Evolutionary conservation across 148 eudicot genomes (phyloP).

Genomic region (Fallopia convolvulus): DNA sequence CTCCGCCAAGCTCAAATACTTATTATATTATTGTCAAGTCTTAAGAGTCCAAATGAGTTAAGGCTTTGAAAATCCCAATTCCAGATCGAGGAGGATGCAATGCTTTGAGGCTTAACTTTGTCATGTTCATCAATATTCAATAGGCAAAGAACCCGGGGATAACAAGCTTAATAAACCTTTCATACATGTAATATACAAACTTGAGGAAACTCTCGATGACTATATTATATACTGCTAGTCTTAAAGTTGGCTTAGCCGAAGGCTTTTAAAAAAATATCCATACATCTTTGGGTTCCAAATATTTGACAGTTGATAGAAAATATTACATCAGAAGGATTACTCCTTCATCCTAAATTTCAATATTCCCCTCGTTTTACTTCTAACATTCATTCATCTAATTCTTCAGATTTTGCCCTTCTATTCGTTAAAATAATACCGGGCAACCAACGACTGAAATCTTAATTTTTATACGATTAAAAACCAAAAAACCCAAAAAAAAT

Average conservation of each 20-base stretch:
- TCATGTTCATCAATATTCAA: background rate
- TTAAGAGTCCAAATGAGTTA: too few relatives aligned
- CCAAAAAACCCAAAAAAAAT: background rate
- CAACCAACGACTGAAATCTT: background rate
- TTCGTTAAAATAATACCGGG: background rate
- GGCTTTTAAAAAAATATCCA: background rate
- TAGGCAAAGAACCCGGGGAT: background rate
- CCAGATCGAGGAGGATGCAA: background rate
- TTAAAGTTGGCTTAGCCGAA: slow-evolving; percentile 5
- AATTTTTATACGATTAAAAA: background rate
- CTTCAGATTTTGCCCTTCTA: slow-evolving; percentile 4
- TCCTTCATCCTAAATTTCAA: slow-evolving; percentile 1
- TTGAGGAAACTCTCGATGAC: background rate
- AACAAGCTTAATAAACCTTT: background rate
- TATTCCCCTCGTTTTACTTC: slow-evolving; percentile 1
- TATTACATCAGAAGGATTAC: background rate
- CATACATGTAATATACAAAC: background rate
- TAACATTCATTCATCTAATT: background rate
- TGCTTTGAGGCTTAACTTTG: background rate
- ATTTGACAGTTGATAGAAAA: slow-evolving; percentile 9
- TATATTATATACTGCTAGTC: slow-evolving; percentile 1
- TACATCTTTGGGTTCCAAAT: background rate
- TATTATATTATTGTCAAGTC: too few relatives aligned
- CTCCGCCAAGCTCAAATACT: too few relatives aligned
- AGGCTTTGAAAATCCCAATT: too few relatives aligned